These are phyloP conservation scores for Tetrahymena borealis DNA, from an alignment of 73 alveolate genomes.

Conservation along the genomic window DNA sequence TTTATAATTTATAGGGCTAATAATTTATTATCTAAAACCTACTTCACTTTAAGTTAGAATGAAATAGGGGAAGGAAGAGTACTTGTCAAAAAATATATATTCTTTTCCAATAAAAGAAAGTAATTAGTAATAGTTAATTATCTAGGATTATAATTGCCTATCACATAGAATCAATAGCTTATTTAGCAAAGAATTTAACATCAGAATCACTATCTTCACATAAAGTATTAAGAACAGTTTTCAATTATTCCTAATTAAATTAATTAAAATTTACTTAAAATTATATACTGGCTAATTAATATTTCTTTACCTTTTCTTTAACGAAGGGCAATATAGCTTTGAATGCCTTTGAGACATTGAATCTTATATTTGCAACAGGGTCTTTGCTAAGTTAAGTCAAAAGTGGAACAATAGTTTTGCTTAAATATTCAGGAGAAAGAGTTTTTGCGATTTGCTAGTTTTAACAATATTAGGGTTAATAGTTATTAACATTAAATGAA, in stretches of 20 bases:
- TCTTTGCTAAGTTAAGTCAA: slow-evolving; percentile 14
- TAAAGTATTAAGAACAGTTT: slow-evolving; percentile 19
- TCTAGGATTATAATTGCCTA: background rate
- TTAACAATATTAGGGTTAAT: background rate
- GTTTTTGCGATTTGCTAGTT: slow-evolving; percentile 16
- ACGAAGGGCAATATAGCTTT: background rate
- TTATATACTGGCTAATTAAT: background rate
- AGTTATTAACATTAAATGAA: background rate
- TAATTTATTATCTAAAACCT: background rate
- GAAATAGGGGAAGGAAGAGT: background rate
- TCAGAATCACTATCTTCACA: slow-evolving; percentile 36
- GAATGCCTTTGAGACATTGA: slow-evolving; percentile 17
- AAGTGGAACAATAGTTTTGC: slow-evolving; percentile 26
- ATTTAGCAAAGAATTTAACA: slow-evolving; percentile 36
- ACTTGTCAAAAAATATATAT: background rate
- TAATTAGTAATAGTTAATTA: no score
- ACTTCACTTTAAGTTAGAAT: background rate
- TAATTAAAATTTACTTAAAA: background rate
- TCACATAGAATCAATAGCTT: slow-evolving; percentile 15
- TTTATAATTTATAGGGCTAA: background rate
- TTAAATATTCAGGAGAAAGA: slow-evolving; percentile 11
- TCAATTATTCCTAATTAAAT: slow-evolving; percentile 7
- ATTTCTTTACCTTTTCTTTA: slow-evolving; percentile 2
- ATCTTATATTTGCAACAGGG: slow-evolving; percentile 35
- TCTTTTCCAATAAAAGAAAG: background rate